These are phyloP conservation scores for Spathaspora passalidarum DNA, from an alignment of 805 yeast species.

Conservation along the genomic window DNA sequence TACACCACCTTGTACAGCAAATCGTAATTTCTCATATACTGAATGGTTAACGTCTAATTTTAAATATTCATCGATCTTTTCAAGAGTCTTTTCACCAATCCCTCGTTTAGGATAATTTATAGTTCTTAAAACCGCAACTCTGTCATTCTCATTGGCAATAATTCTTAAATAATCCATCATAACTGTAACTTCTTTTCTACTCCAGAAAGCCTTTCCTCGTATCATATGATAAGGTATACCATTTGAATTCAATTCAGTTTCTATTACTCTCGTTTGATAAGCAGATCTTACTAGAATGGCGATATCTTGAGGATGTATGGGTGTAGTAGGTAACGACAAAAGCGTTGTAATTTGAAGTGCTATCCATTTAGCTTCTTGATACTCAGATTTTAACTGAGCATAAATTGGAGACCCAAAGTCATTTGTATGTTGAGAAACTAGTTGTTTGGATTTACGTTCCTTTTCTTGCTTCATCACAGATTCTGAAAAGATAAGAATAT, in stretches of 20 bases:
- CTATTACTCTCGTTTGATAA: constrained; percentile 59
- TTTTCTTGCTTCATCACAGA: constrained; percentile 64
- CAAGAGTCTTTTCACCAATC: constrained; percentile 55
- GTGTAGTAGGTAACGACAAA: constrained; percentile 36
- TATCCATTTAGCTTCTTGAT: constrained; percentile 57
- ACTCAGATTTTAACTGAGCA: constrained; percentile 35
- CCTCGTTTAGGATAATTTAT: constrained; percentile 64
- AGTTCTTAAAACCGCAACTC: constrained; percentile 55
- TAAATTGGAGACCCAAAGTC: constrained; percentile 47
- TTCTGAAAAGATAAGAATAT: constrained; percentile 64
- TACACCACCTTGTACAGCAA: not conserved
- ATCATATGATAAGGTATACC: constrained; percentile 65
- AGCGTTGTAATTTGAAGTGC: constrained; percentile 53
- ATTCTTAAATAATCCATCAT: constrained; percentile 66
- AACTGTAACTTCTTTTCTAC: constrained; percentile 60
- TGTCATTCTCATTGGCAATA: constrained; percentile 56
- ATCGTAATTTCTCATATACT: constrained; percentile 6
- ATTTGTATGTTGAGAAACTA: constrained; percentile 44
- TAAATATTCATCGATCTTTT: constrained; percentile 22
- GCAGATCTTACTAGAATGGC: constrained; percentile 71
- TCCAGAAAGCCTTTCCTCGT: constrained; percentile 81
- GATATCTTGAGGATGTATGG: constrained; percentile 56
- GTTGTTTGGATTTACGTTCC: constrained; percentile 37
- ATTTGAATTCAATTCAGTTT: constrained; percentile 52
- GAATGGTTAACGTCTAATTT: constrained; percentile 6